Base-by-base conservation (phyloP, 164 flowering plant genomes). In the Kalanchoe fedtschenkoi region DNA sequence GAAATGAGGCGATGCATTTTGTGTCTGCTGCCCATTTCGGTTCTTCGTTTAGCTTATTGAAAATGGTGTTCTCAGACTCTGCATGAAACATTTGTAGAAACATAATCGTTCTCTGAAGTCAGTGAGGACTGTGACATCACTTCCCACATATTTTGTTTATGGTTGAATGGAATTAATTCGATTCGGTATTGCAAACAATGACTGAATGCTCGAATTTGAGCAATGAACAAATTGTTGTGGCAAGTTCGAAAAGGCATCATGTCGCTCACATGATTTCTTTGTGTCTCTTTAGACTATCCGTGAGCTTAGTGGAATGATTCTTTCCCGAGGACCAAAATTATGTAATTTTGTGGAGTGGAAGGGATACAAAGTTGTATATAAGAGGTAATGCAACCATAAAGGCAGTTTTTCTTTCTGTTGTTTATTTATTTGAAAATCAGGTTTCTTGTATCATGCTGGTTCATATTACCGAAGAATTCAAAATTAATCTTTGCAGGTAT, bases 331-430 rank as follows among this genome's bases (percentile, higher is more conserved):
- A 8, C 97, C 96, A 21, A 91, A 91, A 74, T 84, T 87, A 47
- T 89, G 95, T 70, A 89, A 91, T 71, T 91, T 91, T 73, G 92
- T 91, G n/a, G 96, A 91, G 26, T 91, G 96, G 95, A 81, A 92
- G 66, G 97, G 96, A 60, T 74, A 72, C 67, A 91, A 87, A 71
- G 95, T 87, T 76, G 96, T 87, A 34, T 91, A 91, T 63, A 88
- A 87, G 73, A 89, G 97, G 97, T 86, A 74, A 33, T 7, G 19
- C 14, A 10, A 10, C 38, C 9, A 17, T 10, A 60, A 8, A 44
- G 26, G 21, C n/a, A 22, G 2, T 22, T 53, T 6, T 28, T 32
- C 2, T 60, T 5, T 6, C 13, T 8, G 30, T 34, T 3, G 7
- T 58, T 58, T 0, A 26, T 22, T 51, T 22, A 19, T 39, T 39